Conservation (phyloP, 169 alveolate genomes). For the Babesia ovata region DNA sequence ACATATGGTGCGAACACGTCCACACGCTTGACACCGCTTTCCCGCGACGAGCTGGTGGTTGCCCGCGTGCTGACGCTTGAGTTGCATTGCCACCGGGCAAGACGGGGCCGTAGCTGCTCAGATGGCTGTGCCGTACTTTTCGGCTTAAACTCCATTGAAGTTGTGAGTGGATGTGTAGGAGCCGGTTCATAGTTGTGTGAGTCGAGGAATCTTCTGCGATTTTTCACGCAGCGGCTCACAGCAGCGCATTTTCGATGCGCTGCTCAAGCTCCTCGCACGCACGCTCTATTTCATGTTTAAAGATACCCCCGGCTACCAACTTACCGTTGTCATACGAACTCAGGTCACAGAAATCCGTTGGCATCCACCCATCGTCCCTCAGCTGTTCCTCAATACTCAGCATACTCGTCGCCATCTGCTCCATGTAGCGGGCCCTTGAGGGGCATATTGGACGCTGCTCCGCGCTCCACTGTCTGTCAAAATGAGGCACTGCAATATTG, state of each 20-base stretch:
- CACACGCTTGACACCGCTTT: conserved; percentile 1
- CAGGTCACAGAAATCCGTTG: conserved; percentile 29
- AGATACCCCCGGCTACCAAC: background rate
- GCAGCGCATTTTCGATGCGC: conserved; percentile 12
- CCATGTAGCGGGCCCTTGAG: conserved; percentile 28
- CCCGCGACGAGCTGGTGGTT: background rate
- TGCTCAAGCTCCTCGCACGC: conserved; percentile 27
- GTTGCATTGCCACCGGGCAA: background rate
- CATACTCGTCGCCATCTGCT: conserved; percentile 37
- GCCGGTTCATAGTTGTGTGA: background rate
- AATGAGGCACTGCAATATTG: background rate
- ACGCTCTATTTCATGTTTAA: background rate
- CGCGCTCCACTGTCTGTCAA: conserved; percentile 12
- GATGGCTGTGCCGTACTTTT: conserved; percentile 8
- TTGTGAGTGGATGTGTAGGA: background rate
- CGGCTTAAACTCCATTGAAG: background rate
- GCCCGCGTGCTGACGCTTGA: background rate
- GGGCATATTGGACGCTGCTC: conserved; percentile 42
- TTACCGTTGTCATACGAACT: conserved; percentile 8
- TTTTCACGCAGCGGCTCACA: conserved; percentile 16
- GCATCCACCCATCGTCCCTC: conserved; percentile 57
- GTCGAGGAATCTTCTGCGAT: conserved; percentile 8
- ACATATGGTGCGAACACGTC: conserved; percentile 2
- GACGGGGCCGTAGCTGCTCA: conserved; percentile 17
- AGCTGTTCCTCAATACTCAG: conserved; percentile 43